These are phyloP conservation scores for Hyaloperonospora arabidopsidis DNA, from an alignment of 352 stramenopile genomes.

Conservation along the genomic window DNA sequence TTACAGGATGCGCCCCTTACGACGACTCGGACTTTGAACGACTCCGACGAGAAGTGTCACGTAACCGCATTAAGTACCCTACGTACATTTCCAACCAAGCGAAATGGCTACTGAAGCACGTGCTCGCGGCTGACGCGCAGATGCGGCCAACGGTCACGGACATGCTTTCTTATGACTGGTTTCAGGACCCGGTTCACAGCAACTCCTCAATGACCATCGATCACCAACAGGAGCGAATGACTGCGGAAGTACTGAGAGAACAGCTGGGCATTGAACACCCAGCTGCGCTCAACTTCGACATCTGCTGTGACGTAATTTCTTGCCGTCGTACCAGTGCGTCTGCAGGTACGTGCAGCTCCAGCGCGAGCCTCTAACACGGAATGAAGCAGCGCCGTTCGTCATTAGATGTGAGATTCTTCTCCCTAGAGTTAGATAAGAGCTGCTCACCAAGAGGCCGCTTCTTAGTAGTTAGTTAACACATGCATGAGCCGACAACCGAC, in stretches of 20 bases:
- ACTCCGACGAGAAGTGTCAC: conserved; percentile 58
- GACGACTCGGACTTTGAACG: conserved; percentile 66
- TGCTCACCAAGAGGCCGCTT: no score
- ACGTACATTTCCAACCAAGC: conserved; percentile 49
- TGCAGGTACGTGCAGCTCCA: conserved; percentile 51
- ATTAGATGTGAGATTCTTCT: no score
- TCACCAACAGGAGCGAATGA: conserved; percentile 12
- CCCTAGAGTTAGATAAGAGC: no score
- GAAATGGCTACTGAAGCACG: conserved; percentile 55
- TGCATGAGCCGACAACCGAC: neutral
- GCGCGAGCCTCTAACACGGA: conserved; percentile 47
- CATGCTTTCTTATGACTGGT: conserved; percentile 55
- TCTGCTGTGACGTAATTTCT: conserved; percentile 36
- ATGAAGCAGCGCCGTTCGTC: conserved; percentile 11
- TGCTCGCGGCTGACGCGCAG: conserved; percentile 56
- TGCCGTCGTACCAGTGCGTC: conserved; percentile 35
- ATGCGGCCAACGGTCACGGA: conserved; percentile 53
- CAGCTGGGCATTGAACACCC: conserved; percentile 20
- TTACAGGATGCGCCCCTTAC: conserved; percentile 74
- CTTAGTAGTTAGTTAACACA: conserved; percentile 8
- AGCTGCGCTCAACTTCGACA: conserved; percentile 10
- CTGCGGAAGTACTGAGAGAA: conserved; percentile 7
- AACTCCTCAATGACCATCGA: conserved; percentile 6
- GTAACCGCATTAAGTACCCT: conserved; percentile 63
- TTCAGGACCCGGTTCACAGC: conserved; percentile 21